Conservation (phyloP, 139 green algal species). For the Desmodesmus armatus region DNA sequence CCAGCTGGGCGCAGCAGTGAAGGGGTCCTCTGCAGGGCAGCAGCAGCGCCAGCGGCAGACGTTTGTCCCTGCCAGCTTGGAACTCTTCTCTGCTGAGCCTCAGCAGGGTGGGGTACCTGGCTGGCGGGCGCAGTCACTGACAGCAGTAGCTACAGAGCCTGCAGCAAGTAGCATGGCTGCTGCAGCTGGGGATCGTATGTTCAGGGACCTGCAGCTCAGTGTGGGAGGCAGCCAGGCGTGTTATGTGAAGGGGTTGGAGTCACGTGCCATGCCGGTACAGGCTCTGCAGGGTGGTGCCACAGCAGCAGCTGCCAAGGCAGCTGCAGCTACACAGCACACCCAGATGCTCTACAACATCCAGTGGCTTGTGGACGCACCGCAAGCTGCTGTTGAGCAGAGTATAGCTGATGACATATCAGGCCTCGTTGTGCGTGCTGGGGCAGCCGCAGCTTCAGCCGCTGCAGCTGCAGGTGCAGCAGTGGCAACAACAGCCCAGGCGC, state of each 20-base stretch:
- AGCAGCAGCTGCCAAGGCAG: not conserved
- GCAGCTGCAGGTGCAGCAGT: not conserved
- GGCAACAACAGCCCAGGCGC: not conserved
- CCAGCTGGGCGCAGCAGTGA: constrained; percentile 70
- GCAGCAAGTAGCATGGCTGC: not conserved
- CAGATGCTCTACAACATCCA: constrained; percentile 28
- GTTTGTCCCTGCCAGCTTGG: constrained; percentile 51
- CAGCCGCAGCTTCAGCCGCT: not conserved
- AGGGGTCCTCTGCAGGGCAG: too few species aligned
- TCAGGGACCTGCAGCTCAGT: constrained; percentile 18
- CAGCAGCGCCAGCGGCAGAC: not conserved
- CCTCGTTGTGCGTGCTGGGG: not conserved
- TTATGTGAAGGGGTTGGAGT: constrained; percentile 29
- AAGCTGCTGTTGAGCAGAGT: too few species aligned
- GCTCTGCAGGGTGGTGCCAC: not conserved
- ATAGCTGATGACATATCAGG: too few species aligned
- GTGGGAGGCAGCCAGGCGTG: constrained; percentile 10
- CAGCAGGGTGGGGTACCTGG: not conserved
- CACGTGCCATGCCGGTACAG: not conserved
- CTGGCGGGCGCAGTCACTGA: not conserved
- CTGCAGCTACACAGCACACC: not conserved
- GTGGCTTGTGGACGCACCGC: constrained; percentile 9
- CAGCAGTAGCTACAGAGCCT: not conserved
- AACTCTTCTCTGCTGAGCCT: constrained; percentile 20
- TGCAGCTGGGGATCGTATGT: not conserved